Evolutionary conservation across 2,329 filamentous ascomycete species (phyloP).

Genomic region (Claviceps monticola): DNA sequence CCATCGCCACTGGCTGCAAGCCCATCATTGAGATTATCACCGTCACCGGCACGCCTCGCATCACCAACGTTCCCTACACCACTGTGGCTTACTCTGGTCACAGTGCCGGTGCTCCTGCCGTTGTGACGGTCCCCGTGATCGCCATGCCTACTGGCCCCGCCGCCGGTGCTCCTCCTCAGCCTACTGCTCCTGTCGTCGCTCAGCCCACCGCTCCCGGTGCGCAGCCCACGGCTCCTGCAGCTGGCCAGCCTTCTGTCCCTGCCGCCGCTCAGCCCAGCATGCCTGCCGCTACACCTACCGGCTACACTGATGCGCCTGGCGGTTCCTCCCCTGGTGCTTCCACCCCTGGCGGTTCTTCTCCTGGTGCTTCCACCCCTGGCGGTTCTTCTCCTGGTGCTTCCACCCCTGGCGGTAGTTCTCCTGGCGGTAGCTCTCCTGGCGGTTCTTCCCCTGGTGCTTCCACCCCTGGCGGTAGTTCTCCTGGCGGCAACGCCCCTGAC

Average conservation of each 20-base stretch:
- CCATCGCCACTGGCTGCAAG: slow-evolving; percentile 63
- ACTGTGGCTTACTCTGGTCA: slow-evolving; percentile 34
- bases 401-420: not conserved
- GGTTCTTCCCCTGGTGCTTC: not conserved
- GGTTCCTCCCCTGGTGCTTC: not conserved
- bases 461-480: not conserved
- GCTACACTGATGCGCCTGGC: not conserved
- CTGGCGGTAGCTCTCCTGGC: no score
- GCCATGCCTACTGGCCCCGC: slow-evolving; percentile 27
- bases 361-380: not conserved
- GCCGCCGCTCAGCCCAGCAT: not conserved
- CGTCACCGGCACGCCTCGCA: slow-evolving; percentile 35
- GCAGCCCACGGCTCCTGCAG: slow-evolving; percentile 3
- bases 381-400: not conserved
- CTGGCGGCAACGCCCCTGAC: no score
- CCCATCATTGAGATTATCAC: slow-evolving; percentile 47
- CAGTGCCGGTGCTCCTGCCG: slow-evolving; percentile 32
- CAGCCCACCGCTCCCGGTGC: slow-evolving; percentile 4
- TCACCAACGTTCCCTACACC: slow-evolving; percentile 35
- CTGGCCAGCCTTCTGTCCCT: not conserved
- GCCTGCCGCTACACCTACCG: not conserved
- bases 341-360: not conserved
- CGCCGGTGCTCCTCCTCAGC: slow-evolving; percentile 4
- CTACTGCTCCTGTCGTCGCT: slow-evolving; percentile 2
- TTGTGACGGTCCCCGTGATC: slow-evolving; percentile 39